Base-by-base conservation (phyloP, 495 filamentous ascomycete genomes). In the Penicillium coprophilum region DNA sequence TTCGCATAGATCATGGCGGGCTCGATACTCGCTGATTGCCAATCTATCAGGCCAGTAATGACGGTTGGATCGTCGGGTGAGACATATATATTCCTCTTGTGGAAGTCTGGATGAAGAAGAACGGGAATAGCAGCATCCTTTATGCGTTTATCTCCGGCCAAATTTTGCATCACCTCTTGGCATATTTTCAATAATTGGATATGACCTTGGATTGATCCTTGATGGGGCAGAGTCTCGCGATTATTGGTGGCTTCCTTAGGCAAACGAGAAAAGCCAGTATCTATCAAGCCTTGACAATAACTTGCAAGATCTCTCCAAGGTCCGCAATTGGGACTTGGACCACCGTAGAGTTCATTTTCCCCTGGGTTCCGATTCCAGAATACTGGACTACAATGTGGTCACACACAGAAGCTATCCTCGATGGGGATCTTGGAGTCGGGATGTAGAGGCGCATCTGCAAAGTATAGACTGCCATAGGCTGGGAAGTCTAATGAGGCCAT, bases 31-130 rank as follows among this genome's bases (percentile, higher is more conserved):
- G 70, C 53, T 23, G 63, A 67, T 62, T 78, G 68, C 75, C 74
- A 76, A 50, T 78, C 75, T 31, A 79, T 69, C 0, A 79, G 51
- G 28, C 64, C 61, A 3, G 70, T 73, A n/a, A 80, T 66, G 11
- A 67, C 12, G 10, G 72, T 70, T 43, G 70, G 76, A 12, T 77
- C 73, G 3, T 70, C 56, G 20, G 63, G 59, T 34, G 71, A 76
- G 41, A 80, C 69, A 49, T 66, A 77, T 46, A 79, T 77, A 40
- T 79, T 77, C 51, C 74, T 59, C 57, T 71, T 75, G 49, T 77
- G 63, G 12, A 78, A 61, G 55, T 79, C 74, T 2, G 67, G 59
- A 52, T 78, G 71, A 36, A 74, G 51, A 9, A 78, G 48, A 44
- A 60, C 61, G 24, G 69, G 74, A 0, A 53, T 58, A 50, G 73